Evolutionary conservation across 2,329 filamentous ascomycete genomes (phyloP).

Genomic region (Trichophaea hybrida): DNA sequence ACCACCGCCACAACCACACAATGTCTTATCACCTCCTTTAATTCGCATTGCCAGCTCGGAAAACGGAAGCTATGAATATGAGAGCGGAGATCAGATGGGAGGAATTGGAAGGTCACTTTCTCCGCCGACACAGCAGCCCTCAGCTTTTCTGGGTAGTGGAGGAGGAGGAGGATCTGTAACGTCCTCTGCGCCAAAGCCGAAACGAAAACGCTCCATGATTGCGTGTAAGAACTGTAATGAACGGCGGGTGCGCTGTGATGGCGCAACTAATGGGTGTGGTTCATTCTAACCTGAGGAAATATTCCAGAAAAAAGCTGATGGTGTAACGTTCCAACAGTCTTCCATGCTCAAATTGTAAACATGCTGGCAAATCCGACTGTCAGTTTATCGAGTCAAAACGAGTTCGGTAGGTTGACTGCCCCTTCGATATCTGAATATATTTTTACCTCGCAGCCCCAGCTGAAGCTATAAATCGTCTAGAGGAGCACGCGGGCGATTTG

Average conservation of each 20-base stretch:
- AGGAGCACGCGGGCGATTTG: constrained; percentile 15
- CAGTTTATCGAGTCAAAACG: constrained; percentile 14
- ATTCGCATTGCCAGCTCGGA: neutral
- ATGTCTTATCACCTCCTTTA: neutral
- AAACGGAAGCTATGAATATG: neutral
- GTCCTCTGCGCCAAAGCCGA: neutral
- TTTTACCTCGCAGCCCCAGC: neutral
- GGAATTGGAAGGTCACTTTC: neutral
- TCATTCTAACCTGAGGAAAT: neutral
- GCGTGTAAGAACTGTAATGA: constrained; percentile 17
- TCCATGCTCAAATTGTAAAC: constrained; percentile 14
- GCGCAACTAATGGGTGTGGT: constrained; percentile 8
- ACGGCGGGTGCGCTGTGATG: constrained; percentile 13
- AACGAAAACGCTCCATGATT: constrained; percentile 15
- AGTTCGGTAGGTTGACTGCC: constrained; percentile 4
- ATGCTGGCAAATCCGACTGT: constrained; percentile 12
- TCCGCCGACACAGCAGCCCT: neutral
- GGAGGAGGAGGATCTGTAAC: neutral
- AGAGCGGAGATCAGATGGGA: neutral
- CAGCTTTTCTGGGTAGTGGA: neutral
- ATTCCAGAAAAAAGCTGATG: neutral
- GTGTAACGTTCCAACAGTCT: constrained; percentile 1
- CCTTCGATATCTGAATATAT: too few relatives aligned
- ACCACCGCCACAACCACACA: neutral
- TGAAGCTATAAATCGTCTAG: neutral